Base-by-base conservation (phyloP, 1,284 basidiomycete genomes). In the Papiliotrema terrestris region DNA sequence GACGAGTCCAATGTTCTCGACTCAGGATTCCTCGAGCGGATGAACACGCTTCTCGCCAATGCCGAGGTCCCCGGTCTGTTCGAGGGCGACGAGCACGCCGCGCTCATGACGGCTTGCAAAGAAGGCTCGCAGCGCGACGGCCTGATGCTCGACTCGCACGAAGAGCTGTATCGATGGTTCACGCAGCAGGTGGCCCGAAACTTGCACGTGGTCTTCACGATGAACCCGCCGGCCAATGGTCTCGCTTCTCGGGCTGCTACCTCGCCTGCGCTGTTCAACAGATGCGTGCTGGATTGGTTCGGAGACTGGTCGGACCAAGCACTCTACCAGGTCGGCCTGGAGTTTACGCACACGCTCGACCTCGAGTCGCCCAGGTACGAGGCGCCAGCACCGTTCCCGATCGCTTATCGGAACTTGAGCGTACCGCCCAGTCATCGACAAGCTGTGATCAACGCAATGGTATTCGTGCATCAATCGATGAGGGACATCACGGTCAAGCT, bases 51-150 rank as follows among this genome's bases (percentile, higher is more conserved):
- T 3, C 84, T 99, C 14, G 97, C 96, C 39, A 99, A 99, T 68
- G 95, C 95, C n/a, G 96, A 99, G 76, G 95, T 99, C 17, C 96
- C 96, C 0, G 96, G 97, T 73, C 82, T 99, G 14, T 99, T 98
- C 69, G 94, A 98, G 76, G 94, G 94, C 14, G 96, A 99, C 68
- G 96, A 99, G 72, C 89, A 97, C 73, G 85, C 93, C 15, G 89
- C 92, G 37, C 80, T 99, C 54, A 97, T 99, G 89, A 97, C 93
- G 2, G 92, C 94, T 2, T 96, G 96, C 78, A 98, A 98, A 74
- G 96, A 99, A 78, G 96, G 95, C 1, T 95, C 94, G 17, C 93
- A 98, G 72, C 85, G 94, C 19, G 93, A 99, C 61, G 96, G 96
- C 2, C 80, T 98, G 35, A 97, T 99, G 91, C 81, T 99, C 15